These are phyloP conservation scores for Capronia coronata DNA, from an alignment of 2,329 filamentous ascomycete species.

Conservation along the genomic window DNA sequence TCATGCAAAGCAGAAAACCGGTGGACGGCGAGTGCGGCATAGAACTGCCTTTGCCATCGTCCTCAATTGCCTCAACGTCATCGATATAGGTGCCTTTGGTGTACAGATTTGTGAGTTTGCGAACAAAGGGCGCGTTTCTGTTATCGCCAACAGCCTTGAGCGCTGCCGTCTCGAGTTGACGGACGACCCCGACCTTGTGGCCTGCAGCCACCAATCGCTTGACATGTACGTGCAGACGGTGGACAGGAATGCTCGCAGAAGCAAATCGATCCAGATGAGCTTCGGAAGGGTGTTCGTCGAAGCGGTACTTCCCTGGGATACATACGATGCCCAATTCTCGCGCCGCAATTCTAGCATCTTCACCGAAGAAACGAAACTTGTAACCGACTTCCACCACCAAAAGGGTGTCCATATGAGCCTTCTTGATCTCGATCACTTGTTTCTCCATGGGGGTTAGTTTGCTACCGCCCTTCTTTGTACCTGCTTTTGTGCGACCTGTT, in stretches of 20 bases:
- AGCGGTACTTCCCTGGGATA: constrained; percentile 90
- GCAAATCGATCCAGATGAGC: constrained; percentile 88
- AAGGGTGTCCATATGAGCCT: constrained; percentile 79
- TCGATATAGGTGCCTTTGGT: constrained; percentile 98
- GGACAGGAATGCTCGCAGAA: constrained; percentile 90
- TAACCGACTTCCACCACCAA: constrained; percentile 94
- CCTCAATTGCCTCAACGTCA: constrained; percentile 73
- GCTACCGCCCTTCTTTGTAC: constrained; percentile 62
- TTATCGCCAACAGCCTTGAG: constrained; percentile 94
- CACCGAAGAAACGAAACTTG: constrained; percentile 95
- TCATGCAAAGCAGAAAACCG: constrained; percentile 90
- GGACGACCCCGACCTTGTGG: constrained; percentile 90
- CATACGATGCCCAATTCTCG: constrained; percentile 92
- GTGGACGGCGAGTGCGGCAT: constrained; percentile 56
- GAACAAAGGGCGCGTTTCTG: constrained; percentile 81
- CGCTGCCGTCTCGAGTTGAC: constrained; percentile 90
- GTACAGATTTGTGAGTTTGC: constrained; percentile 92
- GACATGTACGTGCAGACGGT: constrained; percentile 84
- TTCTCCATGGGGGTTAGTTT: constrained; percentile 94
- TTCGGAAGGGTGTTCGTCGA: constrained; percentile 89
- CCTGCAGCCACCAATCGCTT: constrained; percentile 88
- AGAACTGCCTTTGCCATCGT: constrained; percentile 45
- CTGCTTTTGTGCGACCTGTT: constrained; percentile 43
- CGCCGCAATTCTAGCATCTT: constrained; percentile 82
- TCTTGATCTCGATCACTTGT: constrained; percentile 90